phyloP scores from a whole-genome alignment of 768 basidiomycete species.

The Termitomyces sp. region DNA sequence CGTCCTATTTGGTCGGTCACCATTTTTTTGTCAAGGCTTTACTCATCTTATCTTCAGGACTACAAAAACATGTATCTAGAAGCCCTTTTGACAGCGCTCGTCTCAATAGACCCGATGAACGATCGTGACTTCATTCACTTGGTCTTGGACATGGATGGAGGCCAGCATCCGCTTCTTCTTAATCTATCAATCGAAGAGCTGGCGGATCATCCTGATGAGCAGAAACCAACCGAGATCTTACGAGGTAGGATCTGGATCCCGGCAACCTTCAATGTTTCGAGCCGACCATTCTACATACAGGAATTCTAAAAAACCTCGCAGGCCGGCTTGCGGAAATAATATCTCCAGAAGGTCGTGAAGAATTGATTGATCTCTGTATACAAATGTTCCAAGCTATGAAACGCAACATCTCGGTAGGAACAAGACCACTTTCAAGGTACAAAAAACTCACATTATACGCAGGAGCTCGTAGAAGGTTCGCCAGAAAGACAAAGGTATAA shows the following conservation, averaged over 20 bases:
- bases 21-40: background rate
- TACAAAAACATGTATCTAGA: conserved; percentile 45
- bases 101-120: conserved; percentile 38
- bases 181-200: conserved; percentile 1
- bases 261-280: background rate
- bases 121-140: conserved; percentile 55
- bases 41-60: conserved; percentile 23
- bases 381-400: conserved; percentile 49
- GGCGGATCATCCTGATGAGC: background rate
- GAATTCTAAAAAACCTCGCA: conserved; percentile 38
- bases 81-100: conserved; percentile 46
- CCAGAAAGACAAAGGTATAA: conserved; percentile 20
- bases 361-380: conserved; percentile 33
- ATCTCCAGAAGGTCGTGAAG: conserved; percentile 16
- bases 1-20: conserved; percentile 48
- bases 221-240: conserved; percentile 15
- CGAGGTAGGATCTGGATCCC: conserved; percentile 2
- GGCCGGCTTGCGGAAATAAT: conserved; percentile 23
- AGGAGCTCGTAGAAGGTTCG: conserved; percentile 12
- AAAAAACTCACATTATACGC: conserved; percentile 2
- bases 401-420: conserved; percentile 34
- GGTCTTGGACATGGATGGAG: conserved; percentile 44
- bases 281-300: conserved; percentile 28
- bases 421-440: background rate
- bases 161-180: conserved; percentile 13